phyloP scores from a whole-genome alignment of 148 eudicot genomes.

The Nepenthes gracilis region DNA sequence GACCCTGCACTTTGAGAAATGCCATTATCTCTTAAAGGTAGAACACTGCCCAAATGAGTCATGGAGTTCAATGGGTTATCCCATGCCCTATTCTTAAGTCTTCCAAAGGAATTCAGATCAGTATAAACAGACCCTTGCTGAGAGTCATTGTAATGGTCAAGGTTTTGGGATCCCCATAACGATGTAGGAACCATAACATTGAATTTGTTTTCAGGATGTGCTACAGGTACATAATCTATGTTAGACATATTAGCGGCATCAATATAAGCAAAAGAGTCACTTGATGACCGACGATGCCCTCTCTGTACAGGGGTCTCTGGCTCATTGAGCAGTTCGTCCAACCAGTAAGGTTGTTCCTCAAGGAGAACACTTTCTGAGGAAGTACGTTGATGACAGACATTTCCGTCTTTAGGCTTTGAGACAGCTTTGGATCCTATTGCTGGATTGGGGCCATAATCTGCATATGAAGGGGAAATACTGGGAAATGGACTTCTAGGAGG shows the following conservation, averaged over 20 bases:
- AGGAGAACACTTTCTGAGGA: constrained; percentile 74
- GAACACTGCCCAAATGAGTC: constrained; percentile 27
- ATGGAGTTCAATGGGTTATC: constrained; percentile 25
- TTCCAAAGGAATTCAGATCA: constrained; percentile 30
- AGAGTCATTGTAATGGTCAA: constrained; percentile 38
- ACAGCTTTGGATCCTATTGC: constrained; percentile 33
- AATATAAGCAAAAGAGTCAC: constrained; percentile 85
- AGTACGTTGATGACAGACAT: constrained; percentile 74
- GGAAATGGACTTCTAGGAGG: constrained; percentile 98
- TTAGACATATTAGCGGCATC: constrained; percentile 47
- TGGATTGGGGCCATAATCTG: constrained; percentile 47
- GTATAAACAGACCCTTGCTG: constrained; percentile 29
- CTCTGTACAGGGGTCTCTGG: constrained; percentile 82
- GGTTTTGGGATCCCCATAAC: constrained; percentile 37
- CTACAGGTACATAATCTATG: constrained; percentile 33
- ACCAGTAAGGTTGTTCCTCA: constrained; percentile 96
- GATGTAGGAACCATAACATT: constrained; percentile 33
- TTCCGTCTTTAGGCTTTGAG: constrained; percentile 49
- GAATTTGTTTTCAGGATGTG: constrained; percentile 37
- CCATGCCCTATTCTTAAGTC: constrained; percentile 40
- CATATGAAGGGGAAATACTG: constrained; percentile 45
- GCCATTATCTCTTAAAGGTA: constrained; percentile 37
- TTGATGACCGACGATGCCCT: constrained; percentile 96
- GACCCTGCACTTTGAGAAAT: constrained; percentile 30
- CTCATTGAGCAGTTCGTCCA: constrained; percentile 92